Evolutionary conservation across 305 asterid genomes (phyloP).

Genomic region (Ilex paraguariensis): DNA sequence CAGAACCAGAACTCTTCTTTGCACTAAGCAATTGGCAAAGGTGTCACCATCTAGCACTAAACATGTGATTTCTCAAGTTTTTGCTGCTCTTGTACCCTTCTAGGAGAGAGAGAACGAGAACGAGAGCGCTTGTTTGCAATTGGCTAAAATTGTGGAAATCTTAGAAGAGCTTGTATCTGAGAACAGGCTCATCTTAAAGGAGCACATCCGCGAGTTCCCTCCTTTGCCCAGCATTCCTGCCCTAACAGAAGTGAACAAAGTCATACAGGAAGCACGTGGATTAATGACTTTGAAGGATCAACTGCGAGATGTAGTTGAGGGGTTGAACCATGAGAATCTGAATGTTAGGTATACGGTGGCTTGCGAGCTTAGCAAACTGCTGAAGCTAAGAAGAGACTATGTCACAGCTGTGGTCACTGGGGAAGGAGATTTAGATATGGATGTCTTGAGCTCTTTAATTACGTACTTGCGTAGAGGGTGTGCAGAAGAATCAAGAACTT

Average conservation of each 20-base stretch:
- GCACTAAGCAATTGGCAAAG: conserved; percentile 63
- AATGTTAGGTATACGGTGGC: conserved; percentile 98
- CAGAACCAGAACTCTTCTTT: conserved; percentile 36
- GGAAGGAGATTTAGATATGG: conserved; percentile 74
- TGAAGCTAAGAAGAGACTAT: conserved; percentile 73
- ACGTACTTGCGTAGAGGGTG: conserved; percentile 91
- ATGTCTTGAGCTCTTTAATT: conserved; percentile 77
- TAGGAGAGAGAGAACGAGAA: too few species aligned
- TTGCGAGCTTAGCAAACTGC: conserved; percentile 80
- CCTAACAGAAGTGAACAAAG: conserved; percentile 74
- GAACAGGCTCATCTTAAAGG: conserved; percentile 59
- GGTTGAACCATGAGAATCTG: conserved; percentile 88
- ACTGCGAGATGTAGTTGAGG: conserved; percentile 72
- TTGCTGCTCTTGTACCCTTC: conserved; percentile 94
- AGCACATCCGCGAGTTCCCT: conserved; percentile 85
- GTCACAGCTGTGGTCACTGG: conserved; percentile 59
- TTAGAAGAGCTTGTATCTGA: conserved; percentile 88
- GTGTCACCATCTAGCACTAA: conserved; percentile 87
- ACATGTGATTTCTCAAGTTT: conserved; percentile 91
- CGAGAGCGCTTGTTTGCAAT: too few species aligned
- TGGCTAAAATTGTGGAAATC: conserved; percentile 71
- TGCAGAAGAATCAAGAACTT: conserved; percentile 91
- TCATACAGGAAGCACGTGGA: conserved; percentile 85
- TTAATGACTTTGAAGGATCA: conserved; percentile 75
- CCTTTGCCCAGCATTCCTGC: conserved; percentile 85